Conservation (phyloP, 148 eudicot genomes). For the Hydrangea macrophylla region DNA sequence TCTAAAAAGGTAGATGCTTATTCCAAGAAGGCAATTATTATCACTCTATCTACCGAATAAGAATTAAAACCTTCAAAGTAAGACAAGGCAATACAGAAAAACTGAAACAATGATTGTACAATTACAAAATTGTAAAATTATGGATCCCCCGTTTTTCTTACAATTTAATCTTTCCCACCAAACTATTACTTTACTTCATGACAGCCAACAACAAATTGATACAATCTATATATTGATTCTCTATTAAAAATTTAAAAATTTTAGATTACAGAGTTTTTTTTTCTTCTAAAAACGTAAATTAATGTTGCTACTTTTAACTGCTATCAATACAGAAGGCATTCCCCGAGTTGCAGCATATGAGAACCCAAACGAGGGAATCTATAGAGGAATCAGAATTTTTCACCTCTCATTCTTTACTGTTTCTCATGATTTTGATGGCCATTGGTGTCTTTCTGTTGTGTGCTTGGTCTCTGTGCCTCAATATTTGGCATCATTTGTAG, state of each 20-base stretch:
- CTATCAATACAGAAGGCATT: neutral
- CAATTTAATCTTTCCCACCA: neutral
- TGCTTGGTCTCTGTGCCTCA: constrained; percentile 24
- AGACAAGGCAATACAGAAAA: constrained; percentile 1
- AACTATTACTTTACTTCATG: constrained; percentile 8
- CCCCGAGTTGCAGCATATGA: neutral
- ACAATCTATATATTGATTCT: neutral
- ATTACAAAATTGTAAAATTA: constrained; percentile 5
- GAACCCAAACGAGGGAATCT: neutral
- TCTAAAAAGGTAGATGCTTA: too few relatives aligned
- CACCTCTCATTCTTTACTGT: constrained; percentile 2
- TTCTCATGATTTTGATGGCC: constrained; percentile 34
- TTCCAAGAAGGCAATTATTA: too few relatives aligned
- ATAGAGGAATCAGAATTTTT: neutral
- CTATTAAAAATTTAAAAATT: too few relatives aligned
- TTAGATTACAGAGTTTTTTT: too few relatives aligned
- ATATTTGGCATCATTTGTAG: constrained; percentile 30
- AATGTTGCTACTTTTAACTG: neutral
- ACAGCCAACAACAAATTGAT: constrained; percentile 15
- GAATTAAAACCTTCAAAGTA: neutral
- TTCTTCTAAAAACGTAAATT: neutral
- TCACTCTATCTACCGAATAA: neutral
- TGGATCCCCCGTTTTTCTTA: neutral
- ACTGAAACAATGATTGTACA: neutral
- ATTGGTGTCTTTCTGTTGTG: constrained; percentile 29